Conservation (phyloP, 2,329 filamentous ascomycete genomes). For the Diaporthe citri region DNA sequence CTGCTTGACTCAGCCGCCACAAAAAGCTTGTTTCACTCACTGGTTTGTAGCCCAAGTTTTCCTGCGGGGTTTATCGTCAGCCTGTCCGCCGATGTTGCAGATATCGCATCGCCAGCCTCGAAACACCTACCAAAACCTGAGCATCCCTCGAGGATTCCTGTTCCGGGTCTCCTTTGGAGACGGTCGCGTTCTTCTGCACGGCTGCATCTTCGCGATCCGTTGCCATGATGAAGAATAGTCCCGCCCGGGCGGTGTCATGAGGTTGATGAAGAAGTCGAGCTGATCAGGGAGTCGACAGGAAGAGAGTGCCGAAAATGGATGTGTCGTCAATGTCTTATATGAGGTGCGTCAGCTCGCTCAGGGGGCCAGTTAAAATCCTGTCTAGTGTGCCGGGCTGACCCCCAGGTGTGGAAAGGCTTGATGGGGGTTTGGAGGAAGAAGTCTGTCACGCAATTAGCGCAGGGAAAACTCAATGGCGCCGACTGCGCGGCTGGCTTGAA, state of each 20-base stretch:
- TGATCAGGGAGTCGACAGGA: not conserved
- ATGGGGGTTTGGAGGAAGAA: not conserved
- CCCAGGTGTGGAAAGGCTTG: constrained; percentile 5
- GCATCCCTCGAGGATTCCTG: constrained; percentile 15
- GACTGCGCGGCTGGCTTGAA: not conserved
- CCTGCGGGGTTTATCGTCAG: constrained; percentile 45
- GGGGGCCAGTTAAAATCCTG: not conserved
- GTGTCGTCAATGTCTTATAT: not conserved
- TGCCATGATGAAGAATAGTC: not conserved
- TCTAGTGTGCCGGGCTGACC: not conserved
- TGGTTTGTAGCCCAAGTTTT: constrained; percentile 67
- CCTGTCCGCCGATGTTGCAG: not conserved
- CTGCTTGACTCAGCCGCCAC: constrained; percentile 16
- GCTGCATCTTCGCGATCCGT: not conserved
- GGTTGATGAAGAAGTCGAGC: not conserved
- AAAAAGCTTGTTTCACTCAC: constrained; percentile 51
- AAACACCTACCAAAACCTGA: not conserved
- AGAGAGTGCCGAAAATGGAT: not conserved
- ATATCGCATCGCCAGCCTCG: not conserved
- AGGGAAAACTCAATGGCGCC: constrained; percentile 17
- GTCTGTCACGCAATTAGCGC: constrained; percentile 18
- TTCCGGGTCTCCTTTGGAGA: not conserved
- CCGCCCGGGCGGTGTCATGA: not conserved
- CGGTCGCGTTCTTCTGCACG: constrained; percentile 19
- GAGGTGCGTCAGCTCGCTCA: not conserved